These are phyloP conservation scores for Arthrobotrys megalospora DNA, from an alignment of 2,329 filamentous ascomycete species.

Conservation along the genomic window DNA sequence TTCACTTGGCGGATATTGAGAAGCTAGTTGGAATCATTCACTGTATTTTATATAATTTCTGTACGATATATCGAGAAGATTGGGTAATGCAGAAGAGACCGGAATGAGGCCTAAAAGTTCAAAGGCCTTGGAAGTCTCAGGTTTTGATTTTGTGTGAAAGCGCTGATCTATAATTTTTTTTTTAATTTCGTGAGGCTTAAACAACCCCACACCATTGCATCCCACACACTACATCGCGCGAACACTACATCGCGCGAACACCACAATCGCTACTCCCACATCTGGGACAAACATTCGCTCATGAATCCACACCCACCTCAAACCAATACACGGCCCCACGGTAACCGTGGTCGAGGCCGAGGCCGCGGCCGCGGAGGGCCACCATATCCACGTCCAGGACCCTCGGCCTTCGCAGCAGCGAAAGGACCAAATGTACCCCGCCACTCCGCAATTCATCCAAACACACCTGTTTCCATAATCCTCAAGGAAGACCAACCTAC, in stretches of 20 bases:
- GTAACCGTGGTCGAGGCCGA: conserved; percentile 1
- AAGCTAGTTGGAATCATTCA: neutral
- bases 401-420: conserved; percentile 65
- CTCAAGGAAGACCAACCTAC: conserved; percentile 83
- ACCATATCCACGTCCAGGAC: conserved; percentile 64
- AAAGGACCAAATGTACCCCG: conserved; percentile 68
- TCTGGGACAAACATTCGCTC: neutral
- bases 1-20: neutral
- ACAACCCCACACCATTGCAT: neutral
- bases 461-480: conserved; percentile 79
- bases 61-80: conserved; percentile 24
- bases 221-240: neutral
- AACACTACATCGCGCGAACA: neutral
- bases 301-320: conserved; percentile 11
- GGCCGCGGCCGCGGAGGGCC: conserved; percentile 12
- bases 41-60: conserved; percentile 8
- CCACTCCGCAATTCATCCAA: conserved; percentile 73
- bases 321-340: neutral
- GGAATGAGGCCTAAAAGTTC: neutral
- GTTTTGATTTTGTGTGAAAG: neutral
- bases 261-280: conserved; percentile 3
- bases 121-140: neutral
- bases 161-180: neutral
- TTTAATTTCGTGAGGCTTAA: neutral
- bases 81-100: conserved; percentile 3